These are phyloP conservation scores for Leptographium wingfieldii DNA, from an alignment of 2,329 filamentous ascomycete species.

Conservation along the genomic window DNA sequence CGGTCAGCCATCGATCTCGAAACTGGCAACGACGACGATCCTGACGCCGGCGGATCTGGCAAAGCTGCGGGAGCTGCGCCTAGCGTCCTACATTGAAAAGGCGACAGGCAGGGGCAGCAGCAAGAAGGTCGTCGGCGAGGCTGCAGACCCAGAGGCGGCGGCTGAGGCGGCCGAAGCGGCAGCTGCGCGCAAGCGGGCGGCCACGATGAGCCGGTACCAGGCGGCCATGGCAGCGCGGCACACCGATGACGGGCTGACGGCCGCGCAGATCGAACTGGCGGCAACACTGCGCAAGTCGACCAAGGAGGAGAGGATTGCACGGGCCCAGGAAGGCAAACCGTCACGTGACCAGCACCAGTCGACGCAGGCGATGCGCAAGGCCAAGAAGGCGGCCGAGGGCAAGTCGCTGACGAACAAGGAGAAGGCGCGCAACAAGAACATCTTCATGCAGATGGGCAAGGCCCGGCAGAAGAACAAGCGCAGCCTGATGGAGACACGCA, in stretches of 20 bases:
- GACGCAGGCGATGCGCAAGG: slow-evolving; percentile 70
- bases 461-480: slow-evolving; percentile 92
- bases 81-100: slow-evolving; percentile 59
- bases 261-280: slow-evolving; percentile 81
- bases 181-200: not conserved
- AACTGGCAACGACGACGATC: slow-evolving; percentile 82
- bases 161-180: not conserved
- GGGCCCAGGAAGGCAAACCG: slow-evolving; percentile 72
- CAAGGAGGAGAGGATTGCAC: slow-evolving; percentile 77
- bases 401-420: slow-evolving; percentile 97
- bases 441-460: slow-evolving; percentile 95
- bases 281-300: slow-evolving; percentile 70
- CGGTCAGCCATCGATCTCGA: slow-evolving; percentile 41
- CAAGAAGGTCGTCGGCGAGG: not conserved
- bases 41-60: slow-evolving; percentile 92
- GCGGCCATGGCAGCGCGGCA: slow-evolving; percentile 48
- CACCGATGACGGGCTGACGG: slow-evolving; percentile 78
- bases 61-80: slow-evolving; percentile 80
- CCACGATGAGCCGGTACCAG: slow-evolving; percentile 27
- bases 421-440: slow-evolving; percentile 96
- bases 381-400: slow-evolving; percentile 76
- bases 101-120: slow-evolving; percentile 28
- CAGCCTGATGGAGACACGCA: slow-evolving; percentile 75
- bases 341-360: slow-evolving; percentile 71
- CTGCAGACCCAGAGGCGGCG: not conserved